phyloP scores from a whole-genome alignment of 1,139 yeast species.

The Taphrina betulina region DNA sequence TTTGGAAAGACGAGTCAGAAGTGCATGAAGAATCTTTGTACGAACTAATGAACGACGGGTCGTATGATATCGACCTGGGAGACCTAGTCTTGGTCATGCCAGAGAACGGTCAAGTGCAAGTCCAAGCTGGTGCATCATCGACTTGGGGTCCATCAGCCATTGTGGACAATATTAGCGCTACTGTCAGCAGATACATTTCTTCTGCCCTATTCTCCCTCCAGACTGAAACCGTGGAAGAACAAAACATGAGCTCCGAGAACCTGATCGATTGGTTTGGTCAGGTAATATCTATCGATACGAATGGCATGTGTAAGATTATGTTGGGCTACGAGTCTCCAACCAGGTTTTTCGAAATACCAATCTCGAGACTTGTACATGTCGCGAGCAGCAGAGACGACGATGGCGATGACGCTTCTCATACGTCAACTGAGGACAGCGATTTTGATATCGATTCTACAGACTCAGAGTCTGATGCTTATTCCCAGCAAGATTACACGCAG shows the following conservation, averaged over 20 bases:
- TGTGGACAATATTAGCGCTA: slow-evolving; percentile 4
- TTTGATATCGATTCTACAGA: slow-evolving; percentile 16
- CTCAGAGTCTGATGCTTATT: slow-evolving; percentile 29
- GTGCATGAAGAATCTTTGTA: slow-evolving; percentile 35
- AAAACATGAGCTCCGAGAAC: not conserved
- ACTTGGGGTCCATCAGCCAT: slow-evolving; percentile 17
- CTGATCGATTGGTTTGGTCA: slow-evolving; percentile 20
- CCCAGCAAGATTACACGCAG: too few relatives aligned
- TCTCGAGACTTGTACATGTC: slow-evolving; percentile 6
- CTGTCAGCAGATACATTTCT: slow-evolving; percentile 7
- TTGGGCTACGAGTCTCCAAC: slow-evolving; percentile 1
- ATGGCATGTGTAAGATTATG: slow-evolving; percentile 4
- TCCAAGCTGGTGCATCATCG: not conserved
- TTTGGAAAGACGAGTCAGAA: slow-evolving; percentile 33
- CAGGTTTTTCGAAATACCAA: not conserved
- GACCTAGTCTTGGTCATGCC: slow-evolving; percentile 25
- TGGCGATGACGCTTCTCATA: not conserved
- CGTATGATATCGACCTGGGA: slow-evolving; percentile 27
- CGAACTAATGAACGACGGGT: slow-evolving; percentile 31
- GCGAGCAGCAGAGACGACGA: slow-evolving; percentile 6
- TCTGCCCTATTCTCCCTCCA: not conserved
- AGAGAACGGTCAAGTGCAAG: slow-evolving; percentile 1
- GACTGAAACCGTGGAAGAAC: not conserved
- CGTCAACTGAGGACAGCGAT: slow-evolving; percentile 7
- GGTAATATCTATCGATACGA: not conserved